A percentile compares a stretch with the other conserved stretches of the same genome.
These are phyloP conservation scores for Beauveria bassiana DNA, from an alignment of 2,329 filamentous ascomycete species.

Conservation along the genomic window DNA sequence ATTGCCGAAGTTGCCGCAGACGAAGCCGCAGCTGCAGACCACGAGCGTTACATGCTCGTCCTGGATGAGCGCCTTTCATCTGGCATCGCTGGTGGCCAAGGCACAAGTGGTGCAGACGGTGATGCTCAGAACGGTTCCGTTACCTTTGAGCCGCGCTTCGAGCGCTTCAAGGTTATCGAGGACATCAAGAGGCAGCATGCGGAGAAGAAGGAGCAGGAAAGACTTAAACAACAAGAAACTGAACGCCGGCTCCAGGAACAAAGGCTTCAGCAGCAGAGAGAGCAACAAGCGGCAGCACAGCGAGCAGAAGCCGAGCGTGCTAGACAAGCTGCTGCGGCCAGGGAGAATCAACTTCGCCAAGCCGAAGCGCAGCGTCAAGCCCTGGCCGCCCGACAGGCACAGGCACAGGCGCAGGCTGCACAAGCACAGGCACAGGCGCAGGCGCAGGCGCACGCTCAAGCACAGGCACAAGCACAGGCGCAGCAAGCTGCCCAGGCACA, in stretches of 20 bases:
- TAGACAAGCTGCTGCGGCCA: conserved; percentile 27
- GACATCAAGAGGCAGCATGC: conserved; percentile 72
- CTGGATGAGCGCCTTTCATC: conserved; percentile 75
- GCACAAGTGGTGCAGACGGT: conserved; percentile 52
- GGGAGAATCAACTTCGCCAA: conserved; percentile 29
- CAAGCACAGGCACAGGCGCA: conserved; percentile 24
- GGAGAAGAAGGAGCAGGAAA: conserved; percentile 70
- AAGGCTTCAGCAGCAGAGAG: conserved; percentile 37
- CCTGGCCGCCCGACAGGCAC: conserved; percentile 24
- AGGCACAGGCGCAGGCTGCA: conserved; percentile 16
- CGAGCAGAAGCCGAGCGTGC: conserved; percentile 34
- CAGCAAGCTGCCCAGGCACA: conserved; percentile 11
- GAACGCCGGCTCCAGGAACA: conserved; percentile 45
- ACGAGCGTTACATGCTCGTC: conserved; percentile 87
- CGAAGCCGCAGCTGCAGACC: conserved; percentile 80
- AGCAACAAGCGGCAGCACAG: conserved; percentile 35
- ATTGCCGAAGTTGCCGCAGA: conserved; percentile 92
- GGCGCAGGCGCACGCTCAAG: conserved; percentile 21
- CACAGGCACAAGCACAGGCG: conserved; percentile 12
- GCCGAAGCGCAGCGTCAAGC: conserved; percentile 29
- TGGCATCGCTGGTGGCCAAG: conserved; percentile 47
- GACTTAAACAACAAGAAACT: conserved; percentile 56
- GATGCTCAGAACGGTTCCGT: conserved; percentile 64
- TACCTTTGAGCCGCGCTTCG: conserved; percentile 80
- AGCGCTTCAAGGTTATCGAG: conserved; percentile 84